phyloP scores from a whole-genome alignment of 345 rosid species.

The Xanthoceras sorbifolium region DNA sequence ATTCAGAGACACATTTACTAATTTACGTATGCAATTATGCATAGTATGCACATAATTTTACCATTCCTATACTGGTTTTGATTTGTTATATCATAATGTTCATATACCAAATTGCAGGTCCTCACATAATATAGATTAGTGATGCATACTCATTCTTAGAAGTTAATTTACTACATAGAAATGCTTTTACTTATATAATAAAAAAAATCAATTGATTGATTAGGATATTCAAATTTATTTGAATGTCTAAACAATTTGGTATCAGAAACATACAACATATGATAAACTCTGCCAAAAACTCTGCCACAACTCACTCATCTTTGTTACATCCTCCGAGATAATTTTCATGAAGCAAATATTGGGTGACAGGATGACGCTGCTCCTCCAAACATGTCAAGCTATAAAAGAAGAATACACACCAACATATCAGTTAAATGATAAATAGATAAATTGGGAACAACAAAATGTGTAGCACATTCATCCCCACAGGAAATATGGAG shows the following conservation, averaged over 20 bases:
- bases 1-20: not conserved
- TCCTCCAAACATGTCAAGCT: slow-evolving; percentile 18
- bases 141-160: not conserved
- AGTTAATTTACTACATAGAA: not conserved
- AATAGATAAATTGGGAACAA: not conserved
- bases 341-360: slow-evolving; percentile 19
- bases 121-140: not conserved
- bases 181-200: not conserved
- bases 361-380: slow-evolving; percentile 6
- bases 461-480: slow-evolving; percentile 4
- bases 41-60: not conserved
- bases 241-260: slow-evolving; percentile 11
- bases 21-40: not conserved
- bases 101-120: not conserved
- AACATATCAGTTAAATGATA: slow-evolving; percentile 8
- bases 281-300: slow-evolving; percentile 21
- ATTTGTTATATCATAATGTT: not conserved
- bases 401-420: not conserved
- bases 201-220: not conserved
- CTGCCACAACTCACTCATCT: slow-evolving; percentile 23
- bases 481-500: not conserved
- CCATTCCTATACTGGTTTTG: not conserved
- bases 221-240: not conserved
- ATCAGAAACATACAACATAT: slow-evolving; percentile 35
- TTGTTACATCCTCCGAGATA: slow-evolving; percentile 3